Evolutionary conservation across 352 stramenopile species (phyloP), one percentile per base, ranked within the genome.

Genomic region (Pythium graminicola): DNA sequence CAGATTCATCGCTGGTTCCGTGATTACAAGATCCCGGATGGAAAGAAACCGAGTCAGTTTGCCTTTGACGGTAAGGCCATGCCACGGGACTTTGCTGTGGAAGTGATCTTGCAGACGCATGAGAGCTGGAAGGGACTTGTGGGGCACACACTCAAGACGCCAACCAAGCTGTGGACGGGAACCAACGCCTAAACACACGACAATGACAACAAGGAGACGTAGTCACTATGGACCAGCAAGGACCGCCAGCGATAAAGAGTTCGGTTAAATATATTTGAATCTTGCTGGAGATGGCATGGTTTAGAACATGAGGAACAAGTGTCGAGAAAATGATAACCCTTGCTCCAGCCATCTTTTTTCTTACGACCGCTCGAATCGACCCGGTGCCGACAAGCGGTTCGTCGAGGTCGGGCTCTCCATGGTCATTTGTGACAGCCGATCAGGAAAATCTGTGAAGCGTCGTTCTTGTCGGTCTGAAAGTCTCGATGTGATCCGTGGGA

Each of bases 11-110:
- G 94, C 66, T 99, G 96, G 96, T 98, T 99, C 78, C 80, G 96
- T 43, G 98, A 98, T 92, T 99, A 99, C 83, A 99, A 99, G 79
- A 98, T 98, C 53, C 97, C 97, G 16, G 97, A 99, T 73, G 96
- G 97, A 48, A 99, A 99, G 80, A 95, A 95, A 13, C 77, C 97
- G 16, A 99, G 98, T 74, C 81, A 85, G 42, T 99, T 99, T 72
- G 96, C 96, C 47, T 99, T 99, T 54, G 90, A 98, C 48, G 97
- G 98, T 35, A 81, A 97, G 60, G 95, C 83, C 54, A 89, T 85
- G 60, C 48, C 77, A 8, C 70, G 62, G 16, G 77, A 89, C 20
- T 96, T 96, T 63, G 86, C 92, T 10, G 69, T 96, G 20, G 73
- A 97, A 14, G 80, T 98, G 39, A 96, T 97, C 46, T 67, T 90